These are phyloP conservation scores for Pilasporangium apinafurcum DNA, from an alignment of 352 stramenopile species.

Conservation along the genomic window DNA sequence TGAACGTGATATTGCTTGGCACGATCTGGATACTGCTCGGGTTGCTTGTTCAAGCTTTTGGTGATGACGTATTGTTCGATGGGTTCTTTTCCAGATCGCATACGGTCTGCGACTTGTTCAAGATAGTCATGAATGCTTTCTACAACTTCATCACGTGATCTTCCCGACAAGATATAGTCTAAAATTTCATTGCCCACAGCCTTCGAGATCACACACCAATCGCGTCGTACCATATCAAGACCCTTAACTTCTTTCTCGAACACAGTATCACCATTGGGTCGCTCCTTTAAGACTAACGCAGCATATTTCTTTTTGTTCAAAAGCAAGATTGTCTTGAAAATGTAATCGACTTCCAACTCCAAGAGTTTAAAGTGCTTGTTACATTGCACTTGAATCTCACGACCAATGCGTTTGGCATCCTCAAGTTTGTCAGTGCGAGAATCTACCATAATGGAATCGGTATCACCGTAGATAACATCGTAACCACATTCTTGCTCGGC, in stretches of 20 bases:
- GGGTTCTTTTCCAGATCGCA: slow-evolving; percentile 91
- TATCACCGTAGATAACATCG: slow-evolving; percentile 99
- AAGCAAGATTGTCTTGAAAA: slow-evolving; percentile 99
- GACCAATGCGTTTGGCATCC: slow-evolving; percentile 92
- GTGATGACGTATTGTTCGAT: slow-evolving; percentile 99
- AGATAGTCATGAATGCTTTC: slow-evolving; percentile 97
- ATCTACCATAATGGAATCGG: slow-evolving; percentile 99
- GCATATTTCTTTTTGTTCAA: slow-evolving; percentile 99
- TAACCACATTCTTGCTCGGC: slow-evolving; percentile 95
- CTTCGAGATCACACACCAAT: slow-evolving; percentile 99
- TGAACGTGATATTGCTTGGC: slow-evolving; percentile 97
- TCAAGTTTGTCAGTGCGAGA: slow-evolving; percentile 90
- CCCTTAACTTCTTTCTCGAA: slow-evolving; percentile 98
- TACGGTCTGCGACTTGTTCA: slow-evolving; percentile 86
- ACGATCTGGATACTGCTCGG: slow-evolving; percentile 96
- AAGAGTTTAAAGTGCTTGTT: slow-evolving; percentile 99
- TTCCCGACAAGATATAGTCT: slow-evolving; percentile 96
- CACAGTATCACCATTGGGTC: slow-evolving; percentile 30
- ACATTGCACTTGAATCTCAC: slow-evolving; percentile 96
- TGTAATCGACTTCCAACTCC: slow-evolving; percentile 99
- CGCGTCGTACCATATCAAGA: slow-evolving; percentile 95
- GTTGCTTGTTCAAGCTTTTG: slow-evolving; percentile 99
- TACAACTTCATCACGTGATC: slow-evolving; percentile 92
- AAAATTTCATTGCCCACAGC: slow-evolving; percentile 94
- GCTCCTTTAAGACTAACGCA: slow-evolving; percentile 92